These are phyloP conservation scores for Botrytis tulipae DNA, from an alignment of 2,329 filamentous ascomycete genomes.

Conservation along the genomic window DNA sequence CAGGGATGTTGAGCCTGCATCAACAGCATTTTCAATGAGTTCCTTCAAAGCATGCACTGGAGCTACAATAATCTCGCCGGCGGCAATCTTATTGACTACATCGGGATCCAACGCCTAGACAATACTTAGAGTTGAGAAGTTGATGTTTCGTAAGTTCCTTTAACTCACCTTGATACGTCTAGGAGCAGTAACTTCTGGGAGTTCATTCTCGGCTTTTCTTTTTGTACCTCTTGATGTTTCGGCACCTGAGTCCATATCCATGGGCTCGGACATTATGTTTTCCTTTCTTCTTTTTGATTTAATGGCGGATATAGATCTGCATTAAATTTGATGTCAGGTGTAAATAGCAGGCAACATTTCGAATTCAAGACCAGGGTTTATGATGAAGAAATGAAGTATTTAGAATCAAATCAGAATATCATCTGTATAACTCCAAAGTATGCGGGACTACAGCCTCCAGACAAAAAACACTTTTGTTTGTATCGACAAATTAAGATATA, in stretches of 20 bases:
- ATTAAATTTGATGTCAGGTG: background rate
- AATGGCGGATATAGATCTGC: background rate
- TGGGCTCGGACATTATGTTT: conserved; percentile 37
- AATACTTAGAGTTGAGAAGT: conserved; percentile 29
- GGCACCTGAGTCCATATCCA: conserved; percentile 44
- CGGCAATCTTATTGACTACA: conserved; percentile 98
- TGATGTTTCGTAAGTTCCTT: background rate
- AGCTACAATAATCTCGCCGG: conserved; percentile 96
- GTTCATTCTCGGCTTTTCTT: conserved; percentile 48
- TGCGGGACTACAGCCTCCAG: fast-evolving
- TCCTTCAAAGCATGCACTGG: conserved; percentile 96
- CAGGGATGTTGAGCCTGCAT: conserved; percentile 89
- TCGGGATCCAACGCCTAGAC: conserved; percentile 80
- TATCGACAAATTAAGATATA: background rate
- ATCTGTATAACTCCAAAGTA: background rate
- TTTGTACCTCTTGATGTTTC: conserved; percentile 42
- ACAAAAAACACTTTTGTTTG: background rate
- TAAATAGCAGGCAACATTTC: background rate
- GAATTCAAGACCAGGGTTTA: background rate
- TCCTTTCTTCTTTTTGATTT: background rate
- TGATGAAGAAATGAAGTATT: background rate
- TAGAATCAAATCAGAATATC: background rate
- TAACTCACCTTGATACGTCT: conserved; percentile 48
- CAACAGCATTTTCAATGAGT: conserved; percentile 93
- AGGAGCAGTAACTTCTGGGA: conserved; percentile 42